Percentiles rank a stretch among this genome's conserved stretches.
phyloP scores from a whole-genome alignment of 1,284 basidiomycete genomes.

The Cystobasidiaceae sp. region DNA sequence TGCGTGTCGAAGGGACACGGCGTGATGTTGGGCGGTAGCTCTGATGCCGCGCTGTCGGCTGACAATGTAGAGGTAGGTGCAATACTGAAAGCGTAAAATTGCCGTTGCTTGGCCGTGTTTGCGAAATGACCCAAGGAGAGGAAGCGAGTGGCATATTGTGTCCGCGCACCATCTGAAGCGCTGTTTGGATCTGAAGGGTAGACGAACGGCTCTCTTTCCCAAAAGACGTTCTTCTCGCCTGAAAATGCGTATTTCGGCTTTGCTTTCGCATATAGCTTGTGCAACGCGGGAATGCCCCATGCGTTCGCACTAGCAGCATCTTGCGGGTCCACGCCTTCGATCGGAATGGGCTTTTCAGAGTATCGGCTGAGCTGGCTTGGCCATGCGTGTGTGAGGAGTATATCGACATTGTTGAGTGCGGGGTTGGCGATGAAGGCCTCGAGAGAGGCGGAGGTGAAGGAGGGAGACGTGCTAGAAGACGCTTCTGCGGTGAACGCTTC shows the following conservation, averaged over 20 bases:
- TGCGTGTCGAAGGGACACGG: conserved; percentile 57
- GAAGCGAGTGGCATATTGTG: conserved; percentile 28
- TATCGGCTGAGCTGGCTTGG: conserved; percentile 61
- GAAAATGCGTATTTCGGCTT: conserved; percentile 76
- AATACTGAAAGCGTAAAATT: conserved; percentile 72
- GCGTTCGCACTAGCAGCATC: not conserved
- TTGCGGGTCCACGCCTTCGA: not conserved
- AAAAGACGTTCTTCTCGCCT: conserved; percentile 58
- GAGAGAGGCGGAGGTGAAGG: conserved; percentile 63
- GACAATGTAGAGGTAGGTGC: conserved; percentile 49
- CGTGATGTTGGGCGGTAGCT: conserved; percentile 62
- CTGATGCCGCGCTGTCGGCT: conserved; percentile 41
- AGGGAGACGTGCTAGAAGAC: conserved; percentile 55
- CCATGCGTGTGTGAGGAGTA: conserved; percentile 74
- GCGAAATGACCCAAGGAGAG: conserved; percentile 81
- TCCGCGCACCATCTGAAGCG: conserved; percentile 50
- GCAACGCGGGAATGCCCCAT: conserved; percentile 20
- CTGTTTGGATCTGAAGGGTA: conserved; percentile 61
- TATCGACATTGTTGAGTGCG: conserved; percentile 57
- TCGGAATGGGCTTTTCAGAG: conserved; percentile 16
- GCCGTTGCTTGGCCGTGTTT: conserved; percentile 70
- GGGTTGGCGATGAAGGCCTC: conserved; percentile 66
- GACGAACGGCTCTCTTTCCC: conserved; percentile 83
- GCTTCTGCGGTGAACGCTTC: conserved; percentile 50
- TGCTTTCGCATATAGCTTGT: conserved; percentile 34